Evolutionary conservation across 345 rosid genomes (phyloP).

Genomic region (Limnanthes douglasii): DNA sequence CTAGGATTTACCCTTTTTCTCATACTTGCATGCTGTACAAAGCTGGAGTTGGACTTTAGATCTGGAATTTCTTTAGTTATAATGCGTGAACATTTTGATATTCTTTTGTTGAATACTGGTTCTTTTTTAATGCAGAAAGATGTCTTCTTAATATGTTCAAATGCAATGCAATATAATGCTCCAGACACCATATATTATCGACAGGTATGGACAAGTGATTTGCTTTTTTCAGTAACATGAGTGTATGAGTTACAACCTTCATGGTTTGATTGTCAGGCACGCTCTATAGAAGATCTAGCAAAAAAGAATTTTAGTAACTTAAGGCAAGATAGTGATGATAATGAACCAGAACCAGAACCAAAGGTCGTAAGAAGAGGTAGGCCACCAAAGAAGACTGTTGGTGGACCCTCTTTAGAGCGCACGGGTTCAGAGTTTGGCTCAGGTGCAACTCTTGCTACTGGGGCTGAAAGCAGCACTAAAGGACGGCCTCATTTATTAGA

Average conservation of each 20-base stretch:
- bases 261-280: too few relatives aligned
- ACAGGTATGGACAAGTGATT: too few relatives aligned
- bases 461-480: slow-evolving; percentile 27
- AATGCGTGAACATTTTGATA: not conserved
- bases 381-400: slow-evolving; percentile 15
- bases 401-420: slow-evolving; percentile 31
- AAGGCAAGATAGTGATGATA: slow-evolving; percentile 73
- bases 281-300: slow-evolving; percentile 77
- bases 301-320: slow-evolving; percentile 62
- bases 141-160: slow-evolving; percentile 66
- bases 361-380: slow-evolving; percentile 51
- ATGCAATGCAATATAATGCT: slow-evolving; percentile 93
- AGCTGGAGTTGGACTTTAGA: slow-evolving; percentile 3
- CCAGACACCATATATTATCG: slow-evolving; percentile 83
- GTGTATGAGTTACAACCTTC: too few relatives aligned
- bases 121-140: slow-evolving; percentile 49
- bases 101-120: not conserved
- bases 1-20: too few relatives aligned
- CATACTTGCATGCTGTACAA: not conserved
- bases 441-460: slow-evolving; percentile 40
- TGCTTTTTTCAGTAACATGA: too few relatives aligned
- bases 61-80: not conserved
- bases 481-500: slow-evolving; percentile 17
- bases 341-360: slow-evolving; percentile 23
- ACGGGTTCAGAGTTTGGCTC: slow-evolving; percentile 27